Evolutionary conservation across 139 green algal genomes (phyloP).

Genomic region (Coelastrella sp.): DNA sequence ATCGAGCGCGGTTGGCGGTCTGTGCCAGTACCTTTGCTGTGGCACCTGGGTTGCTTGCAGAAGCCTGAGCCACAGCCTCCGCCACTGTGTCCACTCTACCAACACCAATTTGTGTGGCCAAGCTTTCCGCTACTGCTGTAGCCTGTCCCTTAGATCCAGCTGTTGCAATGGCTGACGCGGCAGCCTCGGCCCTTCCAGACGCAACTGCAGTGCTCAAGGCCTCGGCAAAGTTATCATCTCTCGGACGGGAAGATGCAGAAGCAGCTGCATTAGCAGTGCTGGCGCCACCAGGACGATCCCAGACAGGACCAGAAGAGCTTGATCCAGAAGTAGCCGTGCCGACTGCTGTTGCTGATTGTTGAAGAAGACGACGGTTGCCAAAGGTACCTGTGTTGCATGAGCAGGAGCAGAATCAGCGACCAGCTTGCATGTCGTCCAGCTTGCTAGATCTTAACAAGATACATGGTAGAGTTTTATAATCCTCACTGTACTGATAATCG

Average conservation of each 20-base stretch:
- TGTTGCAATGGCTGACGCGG: slow-evolving; percentile 6
- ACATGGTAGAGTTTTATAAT: too few species aligned
- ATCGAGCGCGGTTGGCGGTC: background rate
- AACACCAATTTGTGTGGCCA: background rate
- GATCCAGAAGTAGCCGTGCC: background rate
- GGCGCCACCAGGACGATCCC: background rate
- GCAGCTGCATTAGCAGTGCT: background rate
- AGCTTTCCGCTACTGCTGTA: background rate
- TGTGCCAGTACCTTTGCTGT: slow-evolving; percentile 13
- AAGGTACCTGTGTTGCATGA: too few species aligned
- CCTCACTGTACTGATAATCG: too few species aligned
- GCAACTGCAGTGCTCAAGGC: background rate
- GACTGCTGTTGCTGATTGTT: background rate
- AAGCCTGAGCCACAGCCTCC: background rate
- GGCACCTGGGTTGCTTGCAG: background rate
- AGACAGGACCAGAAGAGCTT: background rate
- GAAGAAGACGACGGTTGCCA: background rate
- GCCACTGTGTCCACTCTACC: background rate
- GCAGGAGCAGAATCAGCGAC: too few species aligned
- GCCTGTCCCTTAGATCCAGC: background rate
- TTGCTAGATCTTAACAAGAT: too few species aligned
- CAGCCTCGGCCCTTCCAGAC: background rate
- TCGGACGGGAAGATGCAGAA: background rate
- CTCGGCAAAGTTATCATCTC: background rate
- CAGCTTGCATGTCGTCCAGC: too few species aligned